Percentiles rank a stretch among this genome's conserved stretches.
Conservation (phyloP, 192 early-diverging fungal genomes). For the Podila horticola region DNA sequence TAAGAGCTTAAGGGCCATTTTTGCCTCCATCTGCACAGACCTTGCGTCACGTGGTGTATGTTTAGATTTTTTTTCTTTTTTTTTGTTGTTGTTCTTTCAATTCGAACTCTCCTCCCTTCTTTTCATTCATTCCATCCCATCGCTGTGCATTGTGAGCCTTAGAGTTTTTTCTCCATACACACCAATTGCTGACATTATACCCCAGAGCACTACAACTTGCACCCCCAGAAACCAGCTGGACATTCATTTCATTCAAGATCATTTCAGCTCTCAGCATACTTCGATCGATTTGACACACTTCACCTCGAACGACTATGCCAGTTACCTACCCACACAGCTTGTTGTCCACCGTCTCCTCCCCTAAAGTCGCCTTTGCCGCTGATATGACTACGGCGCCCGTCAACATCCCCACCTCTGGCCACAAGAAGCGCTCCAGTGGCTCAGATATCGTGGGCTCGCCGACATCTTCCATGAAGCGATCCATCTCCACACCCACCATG, state of each 20-base stretch:
- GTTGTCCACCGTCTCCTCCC: conserved; percentile 1
- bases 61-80: too few relatives aligned
- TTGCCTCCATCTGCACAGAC: too few relatives aligned
- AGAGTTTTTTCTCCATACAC: too few relatives aligned
- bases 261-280: neutral
- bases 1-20: too few relatives aligned
- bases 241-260: neutral
- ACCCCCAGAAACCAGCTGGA: too few relatives aligned
- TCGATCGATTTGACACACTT: neutral
- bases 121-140: too few relatives aligned
- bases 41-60: too few relatives aligned
- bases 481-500: conserved; percentile 25
- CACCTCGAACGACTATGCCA: conserved; percentile 16
- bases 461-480: conserved; percentile 32
- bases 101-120: too few relatives aligned
- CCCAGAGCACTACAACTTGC: too few relatives aligned
- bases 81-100: too few relatives aligned
- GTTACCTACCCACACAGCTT: conserved; percentile 19
- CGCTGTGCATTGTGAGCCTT: too few relatives aligned
- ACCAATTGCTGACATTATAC: too few relatives aligned
- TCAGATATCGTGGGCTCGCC: conserved; percentile 11
- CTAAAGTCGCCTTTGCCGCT: conserved; percentile 24
- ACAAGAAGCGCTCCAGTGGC: conserved; percentile 29
- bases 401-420: conserved; percentile 4
- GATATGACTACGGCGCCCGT: neutral